Conservation (phyloP, 495 filamentous ascomycete genomes). For the Penicillium turbatum region DNA sequence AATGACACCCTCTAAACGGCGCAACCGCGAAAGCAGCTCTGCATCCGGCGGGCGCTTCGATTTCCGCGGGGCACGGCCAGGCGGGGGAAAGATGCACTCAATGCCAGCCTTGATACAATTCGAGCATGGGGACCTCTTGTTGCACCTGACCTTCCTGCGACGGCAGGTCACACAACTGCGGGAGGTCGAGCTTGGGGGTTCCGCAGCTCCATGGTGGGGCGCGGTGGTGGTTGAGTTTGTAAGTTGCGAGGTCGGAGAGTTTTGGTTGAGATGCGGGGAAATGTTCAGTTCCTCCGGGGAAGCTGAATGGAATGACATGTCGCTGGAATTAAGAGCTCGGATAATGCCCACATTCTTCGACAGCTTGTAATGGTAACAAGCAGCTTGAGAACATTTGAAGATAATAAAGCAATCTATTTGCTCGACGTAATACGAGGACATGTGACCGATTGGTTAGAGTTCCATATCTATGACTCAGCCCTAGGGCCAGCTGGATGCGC, state of each 20-base stretch:
- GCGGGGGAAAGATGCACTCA: conserved; percentile 79
- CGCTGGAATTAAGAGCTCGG: neutral
- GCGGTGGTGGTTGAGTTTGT: conserved; percentile 14
- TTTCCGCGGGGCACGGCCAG: conserved; percentile 72
- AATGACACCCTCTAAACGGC: conserved; percentile 79
- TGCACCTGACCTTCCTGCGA: conserved; percentile 79
- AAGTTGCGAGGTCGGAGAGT: conserved; percentile 16
- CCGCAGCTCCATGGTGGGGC: conserved; percentile 11
- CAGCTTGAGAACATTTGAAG: neutral
- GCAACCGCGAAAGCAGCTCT: conserved; percentile 71
- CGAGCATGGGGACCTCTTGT: conserved; percentile 77
- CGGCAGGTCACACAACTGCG: conserved; percentile 83
- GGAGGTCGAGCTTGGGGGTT: conserved; percentile 40
- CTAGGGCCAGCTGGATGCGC: neutral
- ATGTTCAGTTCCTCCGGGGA: conserved; percentile 23
- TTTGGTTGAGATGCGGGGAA: conserved; percentile 16
- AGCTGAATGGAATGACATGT: conserved; percentile 33
- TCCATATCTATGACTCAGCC: neutral
- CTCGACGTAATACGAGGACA: neutral
- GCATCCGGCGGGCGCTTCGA: conserved; percentile 63
- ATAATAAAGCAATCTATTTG: neutral
- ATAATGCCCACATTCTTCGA: conserved; percentile 11
- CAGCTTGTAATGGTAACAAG: neutral
- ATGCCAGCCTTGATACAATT: conserved; percentile 77
- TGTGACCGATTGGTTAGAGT: neutral